Evolutionary conservation across 192 early-diverging fungal genomes (phyloP).

Genomic region (Phlyctochytrium planicorne): DNA sequence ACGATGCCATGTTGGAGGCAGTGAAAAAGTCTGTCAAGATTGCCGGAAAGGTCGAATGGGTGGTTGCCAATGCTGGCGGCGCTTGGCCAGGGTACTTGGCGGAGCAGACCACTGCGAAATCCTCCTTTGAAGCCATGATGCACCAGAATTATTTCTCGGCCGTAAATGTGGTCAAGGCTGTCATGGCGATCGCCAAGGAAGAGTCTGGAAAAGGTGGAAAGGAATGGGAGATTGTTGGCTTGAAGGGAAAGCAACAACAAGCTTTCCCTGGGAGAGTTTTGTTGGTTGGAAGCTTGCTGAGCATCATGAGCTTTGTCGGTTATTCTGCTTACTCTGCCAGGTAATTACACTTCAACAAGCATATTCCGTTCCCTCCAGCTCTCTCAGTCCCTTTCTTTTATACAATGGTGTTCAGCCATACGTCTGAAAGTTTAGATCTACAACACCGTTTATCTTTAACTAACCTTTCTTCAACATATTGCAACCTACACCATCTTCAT

Average conservation of each 20-base stretch:
- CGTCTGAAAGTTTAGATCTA: too few species aligned
- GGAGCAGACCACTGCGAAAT: slow-evolving; percentile 21
- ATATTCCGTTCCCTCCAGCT: too few species aligned
- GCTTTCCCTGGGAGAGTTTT: slow-evolving; percentile 34
- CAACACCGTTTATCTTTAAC: too few species aligned
- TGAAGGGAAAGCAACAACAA: slow-evolving; percentile 15
- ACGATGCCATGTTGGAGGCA: slow-evolving; percentile 19
- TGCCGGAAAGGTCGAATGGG: slow-evolving; percentile 13
- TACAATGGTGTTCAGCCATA: too few species aligned
- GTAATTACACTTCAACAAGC: too few species aligned
- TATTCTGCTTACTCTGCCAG: slow-evolving; percentile 41
- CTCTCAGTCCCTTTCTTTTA: too few species aligned
- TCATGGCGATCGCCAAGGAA: slow-evolving; percentile 29
- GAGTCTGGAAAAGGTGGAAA: slow-evolving; percentile 9
- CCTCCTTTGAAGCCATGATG: slow-evolving; percentile 33
- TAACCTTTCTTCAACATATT: background rate
- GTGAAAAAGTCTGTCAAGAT: slow-evolving; percentile 21
- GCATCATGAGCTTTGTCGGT: slow-evolving; percentile 38
- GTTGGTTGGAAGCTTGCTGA: slow-evolving; percentile 40
- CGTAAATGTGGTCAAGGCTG: slow-evolving; percentile 36
- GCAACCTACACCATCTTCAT: background rate
- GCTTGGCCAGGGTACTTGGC: slow-evolving; percentile 32
- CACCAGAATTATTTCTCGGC: slow-evolving; percentile 40
- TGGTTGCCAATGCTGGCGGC: slow-evolving; percentile 28
- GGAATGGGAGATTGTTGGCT: slow-evolving; percentile 30